Evolutionary conservation across 306 rosid species (phyloP), one percentile per base, ranked within the genome.

Genomic region (Heteromeles arbutifolia): DNA sequence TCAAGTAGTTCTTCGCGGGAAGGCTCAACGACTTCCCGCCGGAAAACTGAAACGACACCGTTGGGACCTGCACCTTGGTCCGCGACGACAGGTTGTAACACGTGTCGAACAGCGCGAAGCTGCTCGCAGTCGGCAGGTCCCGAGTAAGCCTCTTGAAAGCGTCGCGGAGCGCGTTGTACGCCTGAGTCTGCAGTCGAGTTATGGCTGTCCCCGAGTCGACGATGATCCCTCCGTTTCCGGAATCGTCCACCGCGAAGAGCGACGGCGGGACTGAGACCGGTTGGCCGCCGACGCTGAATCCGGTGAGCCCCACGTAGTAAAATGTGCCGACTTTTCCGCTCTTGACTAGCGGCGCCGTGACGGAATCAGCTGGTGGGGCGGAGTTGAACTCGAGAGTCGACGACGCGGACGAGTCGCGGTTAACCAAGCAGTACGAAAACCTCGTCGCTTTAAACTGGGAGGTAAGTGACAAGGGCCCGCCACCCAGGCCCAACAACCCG

Each of bases 351-450:
- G 83, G 69, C 1, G 92, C 85, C 3, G 80, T 63, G 3, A 96
- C 89, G 2, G 99, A 88, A 75, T 88, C 96, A 4, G 74, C 24
- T 13, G 97, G 96, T 29, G 57, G 65, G 1, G 86, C 83, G 4
- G 99, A 89, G 89, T 96, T 90, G 82, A 96, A 92, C 68, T 96
- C 99, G 26, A 96, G 96, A 11, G 89, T 89, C 2, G 99, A 96
- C 6, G 97, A 83, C 22, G 73, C 31, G 3, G 72, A 58, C 6
- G 98, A 89, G 81, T 90, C 92, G n/a, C 99, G 97, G 48, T 96
- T 85, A 0, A 96, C 99, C 6, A 96, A 71, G 37, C 99, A 96
- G 64, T 96, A 96, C 0, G 99, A 96, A 58, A 96, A 87, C 72
- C 97, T 83, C 59, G 90, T 1, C 17, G 98, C 93, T 71, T 86